phyloP scores from a whole-genome alignment of 495 filamentous ascomycete species.

The Aspergillus egyptiacus region DNA sequence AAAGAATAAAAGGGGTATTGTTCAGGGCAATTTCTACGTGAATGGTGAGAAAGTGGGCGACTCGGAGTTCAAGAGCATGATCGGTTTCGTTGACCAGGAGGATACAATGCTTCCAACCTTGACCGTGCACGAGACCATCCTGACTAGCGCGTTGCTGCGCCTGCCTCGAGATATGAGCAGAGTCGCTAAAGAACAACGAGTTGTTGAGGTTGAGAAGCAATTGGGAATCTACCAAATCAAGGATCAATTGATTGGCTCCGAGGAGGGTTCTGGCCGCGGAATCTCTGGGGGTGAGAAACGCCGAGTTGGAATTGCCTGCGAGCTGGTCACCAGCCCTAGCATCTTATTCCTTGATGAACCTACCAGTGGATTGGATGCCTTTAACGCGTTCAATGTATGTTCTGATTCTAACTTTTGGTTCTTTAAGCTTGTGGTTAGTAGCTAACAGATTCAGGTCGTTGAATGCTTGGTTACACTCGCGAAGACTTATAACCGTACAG shows the following conservation, averaged over 20 bases:
- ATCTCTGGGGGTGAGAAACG: conserved; percentile 97
- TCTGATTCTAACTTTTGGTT: too few relatives aligned
- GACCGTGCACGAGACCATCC: conserved; percentile 96
- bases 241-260: conserved; percentile 93
- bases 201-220: conserved; percentile 89
- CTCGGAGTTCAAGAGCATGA: conserved; percentile 79
- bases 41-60: conserved; percentile 89
- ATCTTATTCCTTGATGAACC: conserved; percentile 97
- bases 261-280: conserved; percentile 88
- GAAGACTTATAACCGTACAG: conserved; percentile 91
- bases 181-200: conserved; percentile 78
- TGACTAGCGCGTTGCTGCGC: conserved; percentile 86
- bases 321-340: conserved; percentile 93
- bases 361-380: conserved; percentile 67
- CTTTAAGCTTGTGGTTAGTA: not conserved
- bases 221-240: conserved; percentile 88
- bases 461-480: conserved; percentile 93
- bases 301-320: conserved; percentile 93
- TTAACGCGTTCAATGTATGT: conserved; percentile 7
- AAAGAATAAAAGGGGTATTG: conserved; percentile 89
- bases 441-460: conserved; percentile 44
- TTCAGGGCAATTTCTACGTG: conserved; percentile 80
- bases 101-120: conserved; percentile 96
- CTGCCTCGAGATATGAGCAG: conserved; percentile 86
- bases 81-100: conserved; percentile 97